Percentiles rank a stretch among this genome's conserved stretches.
phyloP scores from a whole-genome alignment of 768 basidiomycete species.

The Cystofilobasidium ferigula region DNA sequence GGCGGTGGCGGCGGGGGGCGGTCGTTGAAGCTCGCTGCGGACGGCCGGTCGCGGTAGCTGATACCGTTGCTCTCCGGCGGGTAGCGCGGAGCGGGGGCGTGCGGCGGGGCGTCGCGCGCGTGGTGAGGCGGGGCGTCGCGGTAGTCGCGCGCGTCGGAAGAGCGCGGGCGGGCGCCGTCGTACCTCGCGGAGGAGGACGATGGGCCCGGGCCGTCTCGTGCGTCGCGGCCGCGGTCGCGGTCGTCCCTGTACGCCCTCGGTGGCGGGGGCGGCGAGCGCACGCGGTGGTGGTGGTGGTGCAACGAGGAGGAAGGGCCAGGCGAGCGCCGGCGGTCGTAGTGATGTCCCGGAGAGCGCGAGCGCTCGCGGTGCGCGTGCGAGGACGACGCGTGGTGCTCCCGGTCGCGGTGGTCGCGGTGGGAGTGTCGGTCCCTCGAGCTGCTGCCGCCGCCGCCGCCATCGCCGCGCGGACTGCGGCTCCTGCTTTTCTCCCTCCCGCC shows the following conservation, averaged over 20 bases:
- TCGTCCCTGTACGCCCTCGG: slow-evolving; percentile 1
- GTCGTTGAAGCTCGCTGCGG: slow-evolving; percentile 37
- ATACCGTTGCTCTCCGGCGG: not conserved
- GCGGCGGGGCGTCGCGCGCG: not conserved
- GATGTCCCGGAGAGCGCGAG: too few relatives aligned
- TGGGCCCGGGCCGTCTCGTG: slow-evolving; percentile 1
- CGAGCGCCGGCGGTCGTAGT: too few relatives aligned
- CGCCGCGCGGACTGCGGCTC: slow-evolving; percentile 9
- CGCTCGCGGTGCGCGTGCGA: too few relatives aligned
- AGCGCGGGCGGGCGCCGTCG: too few relatives aligned
- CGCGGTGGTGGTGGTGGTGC: not conserved
- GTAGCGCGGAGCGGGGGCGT: slow-evolving; percentile 5
- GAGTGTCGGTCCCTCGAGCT: not conserved
- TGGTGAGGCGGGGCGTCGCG: slow-evolving; percentile 2
- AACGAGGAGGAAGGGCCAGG: too few relatives aligned
- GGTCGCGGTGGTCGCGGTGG: not conserved
- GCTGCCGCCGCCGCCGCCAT: not conserved
- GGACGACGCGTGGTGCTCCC: not conserved
- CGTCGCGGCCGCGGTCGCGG: not conserved
- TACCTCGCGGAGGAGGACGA: slow-evolving; percentile 45
- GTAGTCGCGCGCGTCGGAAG: too few relatives aligned
- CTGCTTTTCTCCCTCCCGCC: slow-evolving; percentile 6
- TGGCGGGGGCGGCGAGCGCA: not conserved
- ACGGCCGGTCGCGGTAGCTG: slow-evolving; percentile 12
- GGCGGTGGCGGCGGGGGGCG: slow-evolving; percentile 30